These are phyloP conservation scores for Singerocomus inundabilis DNA, from an alignment of 1,284 basidiomycete genomes.

Conservation along the genomic window DNA sequence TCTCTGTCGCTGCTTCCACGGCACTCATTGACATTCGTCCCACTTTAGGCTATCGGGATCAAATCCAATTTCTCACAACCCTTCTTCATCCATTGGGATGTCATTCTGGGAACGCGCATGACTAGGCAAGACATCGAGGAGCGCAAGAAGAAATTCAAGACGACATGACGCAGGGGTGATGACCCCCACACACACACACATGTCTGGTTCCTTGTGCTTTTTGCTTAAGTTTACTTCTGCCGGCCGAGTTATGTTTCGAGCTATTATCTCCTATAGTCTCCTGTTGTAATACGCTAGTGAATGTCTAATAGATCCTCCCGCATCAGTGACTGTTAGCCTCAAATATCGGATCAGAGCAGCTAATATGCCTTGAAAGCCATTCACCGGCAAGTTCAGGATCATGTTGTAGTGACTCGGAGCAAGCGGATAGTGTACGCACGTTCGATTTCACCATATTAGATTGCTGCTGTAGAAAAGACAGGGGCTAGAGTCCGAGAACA, in stretches of 20 bases:
- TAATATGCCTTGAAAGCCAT: no score
- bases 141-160: conserved; percentile 38
- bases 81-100: conserved; percentile 89
- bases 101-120: conserved; percentile 79
- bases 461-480: no score
- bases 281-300: conserved; percentile 25
- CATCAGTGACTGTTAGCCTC: no score
- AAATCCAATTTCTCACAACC: conserved; percentile 97
- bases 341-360: no score
- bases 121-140: conserved; percentile 64
- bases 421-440: no score
- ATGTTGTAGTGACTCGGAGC: no score
- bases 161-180: conserved; percentile 10
- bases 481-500: no score
- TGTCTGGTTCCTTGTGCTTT: background rate
- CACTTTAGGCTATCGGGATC: conserved; percentile 76
- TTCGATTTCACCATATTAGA: no score
- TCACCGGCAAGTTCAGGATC: no score
- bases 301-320: background rate
- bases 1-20: background rate
- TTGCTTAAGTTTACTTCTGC: background rate
- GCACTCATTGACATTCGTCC: conserved; percentile 7
- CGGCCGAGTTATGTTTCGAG: background rate
- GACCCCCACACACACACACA: background rate
- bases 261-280: conserved; percentile 5